Evolutionary conservation across 2,329 filamentous ascomycete genomes (phyloP).

Genomic region (Pseudocercospora crystallina): DNA sequence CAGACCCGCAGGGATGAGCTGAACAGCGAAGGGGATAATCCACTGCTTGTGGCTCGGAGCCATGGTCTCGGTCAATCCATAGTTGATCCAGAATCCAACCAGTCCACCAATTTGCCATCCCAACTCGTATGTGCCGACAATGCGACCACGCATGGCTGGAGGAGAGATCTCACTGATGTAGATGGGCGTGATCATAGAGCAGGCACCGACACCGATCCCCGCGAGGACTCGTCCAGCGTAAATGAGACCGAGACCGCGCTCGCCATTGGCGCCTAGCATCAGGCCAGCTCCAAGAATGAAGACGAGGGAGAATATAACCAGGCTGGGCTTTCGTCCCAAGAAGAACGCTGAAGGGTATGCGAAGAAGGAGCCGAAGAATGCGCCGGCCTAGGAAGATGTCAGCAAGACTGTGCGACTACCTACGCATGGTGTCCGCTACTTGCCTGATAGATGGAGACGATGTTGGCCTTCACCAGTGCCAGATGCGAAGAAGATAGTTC

Average conservation of each 20-base stretch:
- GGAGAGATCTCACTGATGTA: constrained; percentile 61
- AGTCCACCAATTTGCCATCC: constrained; percentile 56
- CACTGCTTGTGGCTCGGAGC: constrained; percentile 45
- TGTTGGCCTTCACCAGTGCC: constrained; percentile 68
- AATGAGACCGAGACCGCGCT: constrained; percentile 62
- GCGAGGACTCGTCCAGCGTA: constrained; percentile 59
- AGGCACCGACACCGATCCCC: constrained; percentile 57
- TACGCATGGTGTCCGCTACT: neutral
- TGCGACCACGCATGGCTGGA: constrained; percentile 57
- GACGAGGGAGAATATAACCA: constrained; percentile 60
- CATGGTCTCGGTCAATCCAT: constrained; percentile 46
- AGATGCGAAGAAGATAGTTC: constrained; percentile 50
- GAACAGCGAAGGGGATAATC: constrained; percentile 58
- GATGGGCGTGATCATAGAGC: constrained; percentile 58
- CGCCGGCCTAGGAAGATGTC: constrained; percentile 60
- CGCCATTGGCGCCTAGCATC: constrained; percentile 66
- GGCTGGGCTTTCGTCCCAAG: constrained; percentile 64
- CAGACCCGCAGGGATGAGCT: constrained; percentile 65
- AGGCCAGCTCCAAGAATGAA: constrained; percentile 71
- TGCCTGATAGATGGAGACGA: constrained; percentile 69
- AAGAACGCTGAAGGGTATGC: constrained; percentile 67
- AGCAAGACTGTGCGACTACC: neutral
- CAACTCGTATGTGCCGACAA: constrained; percentile 60
- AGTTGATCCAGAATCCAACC: constrained; percentile 53
- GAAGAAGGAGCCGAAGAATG: constrained; percentile 75